Conservation (phyloP, 208 protist genomes). For the Trypanosomatidae sp. region DNA sequence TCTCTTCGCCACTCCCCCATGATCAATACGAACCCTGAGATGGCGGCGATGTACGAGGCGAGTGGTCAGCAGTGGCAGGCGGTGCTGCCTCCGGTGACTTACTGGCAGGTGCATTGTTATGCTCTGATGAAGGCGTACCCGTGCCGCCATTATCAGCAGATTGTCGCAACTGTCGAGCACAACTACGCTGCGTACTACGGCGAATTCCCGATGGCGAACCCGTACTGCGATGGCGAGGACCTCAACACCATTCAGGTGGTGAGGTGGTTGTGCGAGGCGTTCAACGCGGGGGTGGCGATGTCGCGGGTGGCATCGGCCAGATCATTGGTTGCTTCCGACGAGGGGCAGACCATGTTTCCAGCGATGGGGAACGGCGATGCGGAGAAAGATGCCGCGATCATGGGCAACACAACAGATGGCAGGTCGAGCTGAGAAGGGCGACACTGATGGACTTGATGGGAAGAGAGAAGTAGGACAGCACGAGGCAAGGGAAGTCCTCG, state of each 20-base stretch:
- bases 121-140: constrained; percentile 42
- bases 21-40: constrained; percentile 4
- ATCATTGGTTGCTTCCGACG: not conserved
- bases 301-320: not conserved
- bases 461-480: not conserved
- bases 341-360: not conserved
- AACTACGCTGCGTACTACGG: constrained; percentile 77
- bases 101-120: constrained; percentile 83
- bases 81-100: constrained; percentile 61
- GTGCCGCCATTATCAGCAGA: constrained; percentile 38
- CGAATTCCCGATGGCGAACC: constrained; percentile 72
- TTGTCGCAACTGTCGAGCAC: constrained; percentile 48
- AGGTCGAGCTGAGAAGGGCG: not conserved
- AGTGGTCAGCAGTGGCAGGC: constrained; percentile 21
- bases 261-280: constrained; percentile 44
- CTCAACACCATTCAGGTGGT: constrained; percentile 78
- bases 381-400: not conserved
- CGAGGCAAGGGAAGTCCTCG: not conserved
- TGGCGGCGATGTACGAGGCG: constrained; percentile 26
- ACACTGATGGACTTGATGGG: not conserved
- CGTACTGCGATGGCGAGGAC: constrained; percentile 86
- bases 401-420: not conserved
- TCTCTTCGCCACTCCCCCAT: constrained; percentile 23
- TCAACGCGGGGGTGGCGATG: constrained; percentile 12
- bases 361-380: not conserved